A percentile compares a stretch with the other conserved stretches of the same genome.
These are phyloP conservation scores for Apophysomyces sp. DNA, from an alignment of 371 early-diverging fungal species.

Conservation along the genomic window DNA sequence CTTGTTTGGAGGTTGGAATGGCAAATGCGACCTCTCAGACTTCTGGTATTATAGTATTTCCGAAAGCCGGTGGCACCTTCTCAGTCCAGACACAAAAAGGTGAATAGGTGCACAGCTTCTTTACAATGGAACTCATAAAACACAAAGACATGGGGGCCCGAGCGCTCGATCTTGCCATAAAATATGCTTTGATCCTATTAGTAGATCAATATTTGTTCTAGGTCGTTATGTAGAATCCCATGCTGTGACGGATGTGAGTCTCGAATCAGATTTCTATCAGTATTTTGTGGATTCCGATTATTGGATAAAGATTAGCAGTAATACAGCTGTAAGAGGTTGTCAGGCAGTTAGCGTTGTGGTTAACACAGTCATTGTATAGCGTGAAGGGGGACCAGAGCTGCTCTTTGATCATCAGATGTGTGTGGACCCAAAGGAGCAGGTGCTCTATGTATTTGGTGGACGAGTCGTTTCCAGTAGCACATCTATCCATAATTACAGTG, in stretches of 20 bases:
- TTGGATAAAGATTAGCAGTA: conserved; percentile 76
- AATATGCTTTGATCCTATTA: conserved; percentile 81
- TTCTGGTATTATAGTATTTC: conserved; percentile 83
- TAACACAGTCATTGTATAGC: conserved; percentile 11
- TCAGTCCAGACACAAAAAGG: conserved; percentile 69
- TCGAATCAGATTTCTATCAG: conserved; percentile 85
- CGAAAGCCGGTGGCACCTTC: conserved; percentile 66
- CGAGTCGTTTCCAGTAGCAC: conserved; percentile 61
- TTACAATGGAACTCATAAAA: not conserved
- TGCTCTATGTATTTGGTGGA: conserved; percentile 92
- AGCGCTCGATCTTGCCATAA: conserved; percentile 91
- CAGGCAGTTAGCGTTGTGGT: too few species aligned
- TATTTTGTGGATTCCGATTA: conserved; percentile 67
- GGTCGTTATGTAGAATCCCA: conserved; percentile 88
- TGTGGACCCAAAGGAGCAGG: conserved; percentile 68
- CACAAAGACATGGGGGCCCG: conserved; percentile 79
- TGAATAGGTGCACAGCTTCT: not conserved
- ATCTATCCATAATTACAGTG: conserved; percentile 73
- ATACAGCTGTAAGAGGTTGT: conserved; percentile 67
- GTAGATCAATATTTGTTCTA: conserved; percentile 74
- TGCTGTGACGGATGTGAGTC: conserved; percentile 53
- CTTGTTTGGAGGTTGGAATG: conserved; percentile 97
- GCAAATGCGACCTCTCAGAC: conserved; percentile 82
- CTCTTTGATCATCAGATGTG: conserved; percentile 96
- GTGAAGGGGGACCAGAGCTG: conserved; percentile 83